A percentile compares a stretch with the other conserved stretches of the same genome.
Conservation (phyloP, 108 stramenopile genomes). For the Aurantiochytrium sp. region DNA sequence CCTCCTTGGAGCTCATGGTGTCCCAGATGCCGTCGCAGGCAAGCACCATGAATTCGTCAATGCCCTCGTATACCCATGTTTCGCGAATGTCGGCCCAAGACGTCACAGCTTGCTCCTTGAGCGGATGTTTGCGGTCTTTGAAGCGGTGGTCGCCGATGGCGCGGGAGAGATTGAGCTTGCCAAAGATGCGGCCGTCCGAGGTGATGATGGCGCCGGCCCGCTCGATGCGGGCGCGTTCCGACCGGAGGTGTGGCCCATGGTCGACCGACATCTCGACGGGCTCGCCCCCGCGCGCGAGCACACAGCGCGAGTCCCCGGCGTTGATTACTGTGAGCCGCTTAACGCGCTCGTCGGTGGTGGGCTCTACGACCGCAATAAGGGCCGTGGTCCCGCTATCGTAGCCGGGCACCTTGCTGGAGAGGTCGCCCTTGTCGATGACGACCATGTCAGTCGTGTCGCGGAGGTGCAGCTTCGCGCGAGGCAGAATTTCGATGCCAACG, state of each 20-base stretch:
- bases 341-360: conserved; percentile 53
- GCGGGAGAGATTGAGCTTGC: conserved; percentile 86
- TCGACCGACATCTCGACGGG: conserved; percentile 70
- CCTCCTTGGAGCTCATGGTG: conserved; percentile 73
- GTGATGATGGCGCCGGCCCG: conserved; percentile 63
- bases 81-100: conserved; percentile 82
- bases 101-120: conserved; percentile 81
- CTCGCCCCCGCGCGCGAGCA: conserved; percentile 58
- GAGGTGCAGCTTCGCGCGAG: background rate
- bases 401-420: background rate
- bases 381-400: background rate
- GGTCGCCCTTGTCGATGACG: background rate
- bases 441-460: conserved; percentile 7
- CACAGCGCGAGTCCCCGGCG: conserved; percentile 84
- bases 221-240: conserved; percentile 72
- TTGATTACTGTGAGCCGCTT: conserved; percentile 66
- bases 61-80: conserved; percentile 49
- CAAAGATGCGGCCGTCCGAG: conserved; percentile 80
- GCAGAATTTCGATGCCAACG: background rate
- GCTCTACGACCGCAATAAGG: background rate
- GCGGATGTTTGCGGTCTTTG: conserved; percentile 60
- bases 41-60: conserved; percentile 85
- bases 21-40: conserved; percentile 96
- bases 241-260: conserved; percentile 78
- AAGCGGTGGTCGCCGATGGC: conserved; percentile 81